Conservation (phyloP, 192 early-diverging fungal species). For the Gaertneriomyces semiglobifer region DNA sequence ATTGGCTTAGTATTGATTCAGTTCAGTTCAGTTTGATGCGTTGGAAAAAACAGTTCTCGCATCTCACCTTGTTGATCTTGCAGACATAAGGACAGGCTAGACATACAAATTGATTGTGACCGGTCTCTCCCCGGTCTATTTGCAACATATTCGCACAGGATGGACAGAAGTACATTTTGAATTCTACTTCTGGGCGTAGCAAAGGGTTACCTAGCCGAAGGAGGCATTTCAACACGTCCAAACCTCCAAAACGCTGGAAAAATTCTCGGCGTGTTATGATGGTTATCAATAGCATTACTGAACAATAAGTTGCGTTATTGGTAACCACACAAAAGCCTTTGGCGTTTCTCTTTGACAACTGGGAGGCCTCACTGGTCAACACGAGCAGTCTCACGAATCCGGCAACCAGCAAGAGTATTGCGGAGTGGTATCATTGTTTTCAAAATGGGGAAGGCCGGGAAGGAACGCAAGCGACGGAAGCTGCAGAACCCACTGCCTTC, state of each 20-base stretch:
- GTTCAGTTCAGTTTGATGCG: not conserved
- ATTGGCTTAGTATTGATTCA: slow-evolving; percentile 35
- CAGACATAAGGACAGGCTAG: slow-evolving; percentile 87
- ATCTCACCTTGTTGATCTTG: slow-evolving; percentile 54
- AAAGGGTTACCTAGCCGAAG: too few relatives aligned
- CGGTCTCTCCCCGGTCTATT: slow-evolving; percentile 52
- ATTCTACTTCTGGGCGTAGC: too few relatives aligned
- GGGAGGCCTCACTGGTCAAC: too few relatives aligned
- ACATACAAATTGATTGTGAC: slow-evolving; percentile 68
- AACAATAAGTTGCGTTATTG: too few relatives aligned
- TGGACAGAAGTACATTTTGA: slow-evolving; percentile 82
- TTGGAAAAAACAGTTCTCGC: not conserved
- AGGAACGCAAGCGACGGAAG: slow-evolving; percentile 53
- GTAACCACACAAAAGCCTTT: too few relatives aligned
- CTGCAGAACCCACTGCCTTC: slow-evolving; percentile 23
- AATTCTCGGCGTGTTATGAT: too few relatives aligned
- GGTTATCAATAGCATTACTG: too few relatives aligned
- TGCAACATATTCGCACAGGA: slow-evolving; percentile 82
- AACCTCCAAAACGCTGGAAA: too few relatives aligned
- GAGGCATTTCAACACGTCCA: too few relatives aligned
- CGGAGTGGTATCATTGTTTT: not conserved
- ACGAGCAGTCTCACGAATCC: too few relatives aligned
- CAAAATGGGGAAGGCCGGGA: slow-evolving; percentile 57
- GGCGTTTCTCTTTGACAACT: too few relatives aligned
- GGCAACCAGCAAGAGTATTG: too few relatives aligned